Conservation (phyloP, 1,284 basidiomycete species). For the Singerocomus rubriflavus region DNA sequence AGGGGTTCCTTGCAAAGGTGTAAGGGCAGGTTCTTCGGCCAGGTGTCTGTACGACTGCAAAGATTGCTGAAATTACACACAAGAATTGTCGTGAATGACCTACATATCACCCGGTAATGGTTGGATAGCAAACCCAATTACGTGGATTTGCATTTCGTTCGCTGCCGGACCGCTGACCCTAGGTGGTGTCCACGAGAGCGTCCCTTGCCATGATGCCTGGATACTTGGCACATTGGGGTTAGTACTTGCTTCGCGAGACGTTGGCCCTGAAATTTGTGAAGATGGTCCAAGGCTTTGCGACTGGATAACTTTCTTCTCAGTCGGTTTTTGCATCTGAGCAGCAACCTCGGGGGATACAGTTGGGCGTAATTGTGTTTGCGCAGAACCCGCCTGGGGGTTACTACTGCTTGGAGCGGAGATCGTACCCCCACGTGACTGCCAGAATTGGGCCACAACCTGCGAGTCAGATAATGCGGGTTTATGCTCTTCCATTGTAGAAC, state of each 20-base stretch:
- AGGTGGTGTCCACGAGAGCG: slow-evolving; percentile 46
- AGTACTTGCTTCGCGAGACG: slow-evolving; percentile 12
- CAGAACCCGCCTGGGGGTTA: slow-evolving; percentile 5
- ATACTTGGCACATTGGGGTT: slow-evolving; percentile 4
- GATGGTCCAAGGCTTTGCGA: slow-evolving; percentile 12
- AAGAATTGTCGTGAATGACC: slow-evolving; percentile 9
- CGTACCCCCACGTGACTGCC: slow-evolving; percentile 28
- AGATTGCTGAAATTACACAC: slow-evolving; percentile 3
- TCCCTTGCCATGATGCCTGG: slow-evolving; percentile 47
- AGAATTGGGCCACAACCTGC: slow-evolving; percentile 26
- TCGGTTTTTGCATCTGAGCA: slow-evolving; percentile 52
- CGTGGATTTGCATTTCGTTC: slow-evolving; percentile 46
- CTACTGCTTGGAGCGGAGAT: neutral
- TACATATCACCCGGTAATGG: slow-evolving; percentile 33
- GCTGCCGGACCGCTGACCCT: slow-evolving; percentile 36
- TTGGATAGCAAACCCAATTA: slow-evolving; percentile 31
- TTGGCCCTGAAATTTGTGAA: slow-evolving; percentile 8
- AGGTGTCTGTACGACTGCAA: slow-evolving; percentile 47
- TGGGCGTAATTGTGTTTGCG: slow-evolving; percentile 13
- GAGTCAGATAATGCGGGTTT: slow-evolving; percentile 18
- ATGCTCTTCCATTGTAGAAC: slow-evolving; percentile 19
- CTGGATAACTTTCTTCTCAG: slow-evolving; percentile 38
- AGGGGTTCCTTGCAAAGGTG: slow-evolving; percentile 42
- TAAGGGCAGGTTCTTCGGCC: slow-evolving; percentile 51
- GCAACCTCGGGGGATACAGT: slow-evolving; percentile 27